These are phyloP conservation scores for Sordariomycetes sp. DNA, from an alignment of 2,329 filamentous ascomycete species.

Conservation along the genomic window DNA sequence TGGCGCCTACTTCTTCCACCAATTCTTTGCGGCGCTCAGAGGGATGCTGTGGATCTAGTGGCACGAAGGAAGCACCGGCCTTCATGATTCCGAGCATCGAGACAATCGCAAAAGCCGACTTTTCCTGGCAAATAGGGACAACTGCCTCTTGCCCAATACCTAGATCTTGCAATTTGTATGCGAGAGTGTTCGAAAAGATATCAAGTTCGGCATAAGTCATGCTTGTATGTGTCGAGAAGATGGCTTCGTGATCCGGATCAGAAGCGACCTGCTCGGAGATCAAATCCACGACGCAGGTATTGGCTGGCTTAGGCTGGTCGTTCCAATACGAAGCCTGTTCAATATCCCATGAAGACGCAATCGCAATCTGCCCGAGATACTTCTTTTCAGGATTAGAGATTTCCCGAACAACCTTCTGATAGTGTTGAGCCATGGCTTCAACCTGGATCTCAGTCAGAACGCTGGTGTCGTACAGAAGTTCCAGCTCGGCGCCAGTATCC, in stretches of 20 bases:
- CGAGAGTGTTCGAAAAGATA: neutral
- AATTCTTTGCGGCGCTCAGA: neutral
- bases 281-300: neutral
- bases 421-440: too few species aligned
- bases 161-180: neutral
- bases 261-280: neutral
- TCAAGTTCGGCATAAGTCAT: neutral
- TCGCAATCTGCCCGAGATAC: too few species aligned
- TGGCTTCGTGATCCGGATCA: neutral
- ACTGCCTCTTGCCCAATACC: neutral
- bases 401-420: too few species aligned
- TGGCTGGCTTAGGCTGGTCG: too few species aligned
- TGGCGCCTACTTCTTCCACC: neutral
- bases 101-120: slow-evolving; percentile 2
- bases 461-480: too few species aligned
- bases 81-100: slow-evolving; percentile 4
- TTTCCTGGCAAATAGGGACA: slow-evolving; percentile 5
- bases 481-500: too few species aligned
- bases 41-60: slow-evolving; percentile 4
- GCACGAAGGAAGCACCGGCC: slow-evolving; percentile 3
- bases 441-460: too few species aligned
- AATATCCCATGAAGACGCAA: too few species aligned
- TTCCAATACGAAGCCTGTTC: too few species aligned
- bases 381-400: too few species aligned
- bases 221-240: neutral